Evolutionary conservation across 306 rosid genomes (phyloP), one percentile per base, ranked within the genome.

Genomic region (Hylodesmum podocarpum): DNA sequence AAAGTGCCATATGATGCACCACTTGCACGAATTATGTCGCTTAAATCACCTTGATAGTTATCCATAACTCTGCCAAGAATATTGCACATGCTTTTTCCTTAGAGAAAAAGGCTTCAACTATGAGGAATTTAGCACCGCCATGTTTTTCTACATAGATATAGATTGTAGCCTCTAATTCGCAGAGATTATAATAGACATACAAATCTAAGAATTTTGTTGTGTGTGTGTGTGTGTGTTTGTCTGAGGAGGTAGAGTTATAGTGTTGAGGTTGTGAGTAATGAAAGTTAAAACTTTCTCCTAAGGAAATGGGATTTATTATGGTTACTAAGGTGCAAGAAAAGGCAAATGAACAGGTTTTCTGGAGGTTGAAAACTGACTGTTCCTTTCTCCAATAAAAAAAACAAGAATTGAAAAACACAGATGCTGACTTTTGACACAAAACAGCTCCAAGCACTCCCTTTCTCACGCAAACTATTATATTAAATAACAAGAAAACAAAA

Each of bases 341-440:
- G 54, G 51, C 46, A 76, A 33, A 79, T 19, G 59, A 57, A 66
- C 44, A 68, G 67, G 49, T 68, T 78, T 86, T 63, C 43, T n/a
- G 83, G 66, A 61, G 85, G 72, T 68, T 63, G 80, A 36, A 58
- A 72, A 76, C 69, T 66, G 40, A 70, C 53, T 46, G 76, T 19
- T 73, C 69, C 69, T 43, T 44, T 69, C 64, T 76, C 81, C 61
- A 82, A 81, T 44, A 27, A 70, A 31, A 61, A 77, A 78, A 47
- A 76, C 49, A 29, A 80, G 47, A 62, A 79, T 21, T 73, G 82
- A 79, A 64, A 54, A 72, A 67, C 25, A 37, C 76, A 77, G 86
- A 80, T 89, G 91, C 93, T 92, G 97, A 92, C 97, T 90, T 92
- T 85, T 77, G 71, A 85, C 80, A 84, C 88, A 78, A 79, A 77